These are phyloP conservation scores for Hypoxylon perforatum DNA, from an alignment of 495 filamentous ascomycete species.

Conservation along the genomic window DNA sequence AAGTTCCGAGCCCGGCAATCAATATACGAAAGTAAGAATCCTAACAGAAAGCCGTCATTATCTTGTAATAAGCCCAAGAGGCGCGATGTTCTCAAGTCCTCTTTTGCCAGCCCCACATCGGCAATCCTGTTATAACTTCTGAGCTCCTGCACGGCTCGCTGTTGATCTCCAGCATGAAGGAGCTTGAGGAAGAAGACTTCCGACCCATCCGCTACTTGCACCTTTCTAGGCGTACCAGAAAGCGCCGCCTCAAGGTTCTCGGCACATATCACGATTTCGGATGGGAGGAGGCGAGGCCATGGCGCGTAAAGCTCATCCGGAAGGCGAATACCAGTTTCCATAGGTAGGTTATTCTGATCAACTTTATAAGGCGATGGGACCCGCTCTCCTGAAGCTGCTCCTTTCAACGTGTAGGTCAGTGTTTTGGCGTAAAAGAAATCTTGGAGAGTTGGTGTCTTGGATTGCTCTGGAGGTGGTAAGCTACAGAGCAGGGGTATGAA, in stretches of 20 bases:
- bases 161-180: not conserved
- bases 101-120: not conserved
- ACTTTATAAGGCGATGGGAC: slow-evolving; percentile 5
- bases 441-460: not conserved
- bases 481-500: not conserved
- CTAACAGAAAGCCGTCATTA: not conserved
- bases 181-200: slow-evolving; percentile 13
- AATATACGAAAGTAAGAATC: slow-evolving; percentile 5
- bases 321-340: not conserved
- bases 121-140: slow-evolving; percentile 1
- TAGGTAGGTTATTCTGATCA: not conserved
- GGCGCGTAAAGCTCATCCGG: not conserved
- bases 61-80: slow-evolving; percentile 3
- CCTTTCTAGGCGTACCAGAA: not conserved
- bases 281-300: not conserved
- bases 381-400: not conserved
- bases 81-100: slow-evolving; percentile 1
- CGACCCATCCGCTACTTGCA: not conserved
- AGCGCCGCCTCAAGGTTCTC: not conserved
- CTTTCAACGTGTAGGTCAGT: not conserved
- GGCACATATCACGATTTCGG: slow-evolving; percentile 3
- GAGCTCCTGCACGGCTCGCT: not conserved
- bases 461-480: not conserved
- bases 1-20: not conserved
- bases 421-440: slow-evolving; percentile 4